These are phyloP conservation scores for Entomortierella beljakovae DNA, from an alignment of 192 early-diverging fungal species.

Conservation along the genomic window DNA sequence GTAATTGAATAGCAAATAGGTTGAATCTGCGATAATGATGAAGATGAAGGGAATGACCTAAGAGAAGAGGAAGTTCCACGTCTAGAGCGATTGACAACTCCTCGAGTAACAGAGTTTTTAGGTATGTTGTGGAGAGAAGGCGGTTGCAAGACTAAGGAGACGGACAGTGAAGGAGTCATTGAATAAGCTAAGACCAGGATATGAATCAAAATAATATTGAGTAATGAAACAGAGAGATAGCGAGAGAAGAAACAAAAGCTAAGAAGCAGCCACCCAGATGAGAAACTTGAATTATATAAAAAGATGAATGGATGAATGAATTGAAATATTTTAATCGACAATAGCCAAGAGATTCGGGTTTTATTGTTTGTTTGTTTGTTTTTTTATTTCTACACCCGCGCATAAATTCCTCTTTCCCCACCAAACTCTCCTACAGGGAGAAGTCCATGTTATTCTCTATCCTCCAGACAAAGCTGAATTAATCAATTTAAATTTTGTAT, in stretches of 20 bases:
- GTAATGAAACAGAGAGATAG: slow-evolving; percentile 1
- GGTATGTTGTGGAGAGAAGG: slow-evolving; percentile 6
- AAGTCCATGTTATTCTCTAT: not conserved
- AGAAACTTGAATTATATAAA: no score
- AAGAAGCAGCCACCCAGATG: no score
- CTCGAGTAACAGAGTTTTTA: not conserved
- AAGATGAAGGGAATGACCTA: not conserved
- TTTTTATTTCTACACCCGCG: no score
- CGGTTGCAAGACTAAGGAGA: slow-evolving; percentile 1
- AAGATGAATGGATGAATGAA: no score
- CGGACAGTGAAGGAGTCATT: not conserved
- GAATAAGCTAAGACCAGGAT: not conserved
- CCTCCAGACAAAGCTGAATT: no score
- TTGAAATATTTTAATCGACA: no score
- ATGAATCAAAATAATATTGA: not conserved
- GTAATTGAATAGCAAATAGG: not conserved
- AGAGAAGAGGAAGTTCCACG: slow-evolving; percentile 4
- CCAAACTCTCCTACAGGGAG: no score
- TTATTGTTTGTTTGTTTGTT: no score
- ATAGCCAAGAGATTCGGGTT: no score
- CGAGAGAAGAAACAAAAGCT: not conserved
- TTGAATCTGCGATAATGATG: not conserved
- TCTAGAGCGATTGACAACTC: not conserved
- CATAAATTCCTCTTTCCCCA: not conserved
- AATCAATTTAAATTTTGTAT: not conserved